phyloP scores from a whole-genome alignment of 1,284 basidiomycete genomes.

The Melampsora americana region DNA sequence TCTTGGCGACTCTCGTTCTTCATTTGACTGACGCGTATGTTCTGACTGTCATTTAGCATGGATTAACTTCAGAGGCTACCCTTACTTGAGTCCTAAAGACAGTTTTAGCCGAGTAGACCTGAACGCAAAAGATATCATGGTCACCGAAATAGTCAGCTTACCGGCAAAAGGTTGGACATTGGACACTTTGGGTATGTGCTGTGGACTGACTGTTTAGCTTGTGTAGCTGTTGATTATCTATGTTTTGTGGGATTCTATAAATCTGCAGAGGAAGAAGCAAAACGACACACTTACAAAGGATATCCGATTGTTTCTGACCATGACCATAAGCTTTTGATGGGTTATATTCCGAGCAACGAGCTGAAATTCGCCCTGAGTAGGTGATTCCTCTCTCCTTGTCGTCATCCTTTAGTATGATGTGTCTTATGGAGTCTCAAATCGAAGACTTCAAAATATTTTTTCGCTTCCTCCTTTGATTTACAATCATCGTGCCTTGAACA shows the following conservation, averaged over 20 bases:
- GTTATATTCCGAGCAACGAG: slow-evolving; percentile 39
- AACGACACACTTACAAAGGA: slow-evolving; percentile 33
- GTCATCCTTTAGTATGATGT: too few species aligned
- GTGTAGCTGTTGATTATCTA: background rate
- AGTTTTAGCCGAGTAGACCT: slow-evolving; percentile 67
- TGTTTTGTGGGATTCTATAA: background rate
- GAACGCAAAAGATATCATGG: slow-evolving; percentile 66
- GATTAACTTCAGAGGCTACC: slow-evolving; percentile 60
- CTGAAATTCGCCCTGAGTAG: slow-evolving; percentile 36
- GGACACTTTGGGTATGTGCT: slow-evolving; percentile 58
- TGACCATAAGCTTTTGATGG: slow-evolving; percentile 21
- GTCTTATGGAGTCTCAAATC: background rate
- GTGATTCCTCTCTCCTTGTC: background rate
- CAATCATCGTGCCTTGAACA: background rate
- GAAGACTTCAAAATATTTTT: background rate
- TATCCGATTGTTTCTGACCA: slow-evolving; percentile 31
- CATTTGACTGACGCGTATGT: background rate
- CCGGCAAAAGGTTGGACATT: slow-evolving; percentile 54
- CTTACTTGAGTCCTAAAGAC: slow-evolving; percentile 66
- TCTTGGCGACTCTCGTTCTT: slow-evolving; percentile 62
- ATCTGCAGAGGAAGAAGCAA: slow-evolving; percentile 12
- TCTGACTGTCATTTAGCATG: slow-evolving; percentile 45
- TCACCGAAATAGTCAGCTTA: slow-evolving; percentile 53
- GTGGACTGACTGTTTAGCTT: background rate
- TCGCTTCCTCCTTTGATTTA: background rate